These are phyloP conservation scores for Dothidotthia symphoricarpi DNA, from an alignment of 2,329 filamentous ascomycete species.

Conservation along the genomic window DNA sequence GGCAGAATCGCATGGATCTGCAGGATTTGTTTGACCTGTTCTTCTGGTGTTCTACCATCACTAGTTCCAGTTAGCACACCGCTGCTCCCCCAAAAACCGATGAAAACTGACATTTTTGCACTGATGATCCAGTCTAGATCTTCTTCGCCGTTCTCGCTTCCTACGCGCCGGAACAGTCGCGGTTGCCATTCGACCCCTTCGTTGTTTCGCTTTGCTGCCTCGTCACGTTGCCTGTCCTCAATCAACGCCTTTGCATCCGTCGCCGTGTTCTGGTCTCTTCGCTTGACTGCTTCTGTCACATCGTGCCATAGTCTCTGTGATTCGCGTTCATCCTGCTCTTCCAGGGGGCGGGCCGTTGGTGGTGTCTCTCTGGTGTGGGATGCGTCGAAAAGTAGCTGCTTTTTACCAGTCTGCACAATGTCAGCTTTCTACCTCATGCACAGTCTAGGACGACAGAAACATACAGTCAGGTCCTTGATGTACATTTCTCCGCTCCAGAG, in stretches of 20 bases:
- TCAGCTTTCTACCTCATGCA: slow-evolving; percentile 4
- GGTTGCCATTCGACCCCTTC: slow-evolving; percentile 86
- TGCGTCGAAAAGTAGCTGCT: slow-evolving; percentile 87
- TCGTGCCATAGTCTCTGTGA: slow-evolving; percentile 84
- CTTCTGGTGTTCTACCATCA: slow-evolving; percentile 63
- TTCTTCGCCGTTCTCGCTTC: slow-evolving; percentile 76
- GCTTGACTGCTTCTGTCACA: slow-evolving; percentile 77
- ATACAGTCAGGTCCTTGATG: slow-evolving; percentile 76
- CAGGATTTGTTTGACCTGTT: slow-evolving; percentile 78
- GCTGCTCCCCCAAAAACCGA: not conserved
- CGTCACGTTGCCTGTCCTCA: slow-evolving; percentile 86
- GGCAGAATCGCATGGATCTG: slow-evolving; percentile 80
- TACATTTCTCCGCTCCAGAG: slow-evolving; percentile 95
- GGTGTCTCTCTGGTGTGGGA: slow-evolving; percentile 71
- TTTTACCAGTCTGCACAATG: slow-evolving; percentile 73
- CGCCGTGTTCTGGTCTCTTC: slow-evolving; percentile 80
- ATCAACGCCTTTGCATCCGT: slow-evolving; percentile 97
- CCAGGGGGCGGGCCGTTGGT: slow-evolving; percentile 71
- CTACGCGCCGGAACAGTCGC: slow-evolving; percentile 75
- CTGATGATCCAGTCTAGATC: slow-evolving; percentile 95
- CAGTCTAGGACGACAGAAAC: slow-evolving; percentile 23
- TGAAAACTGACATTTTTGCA: slow-evolving; percentile 67
- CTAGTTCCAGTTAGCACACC: slow-evolving; percentile 16
- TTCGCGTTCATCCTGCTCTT: slow-evolving; percentile 86
- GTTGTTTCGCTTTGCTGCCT: slow-evolving; percentile 75